phyloP scores from a whole-genome alignment of 2,329 filamentous ascomycete species.

The Fusarium sp. region DNA sequence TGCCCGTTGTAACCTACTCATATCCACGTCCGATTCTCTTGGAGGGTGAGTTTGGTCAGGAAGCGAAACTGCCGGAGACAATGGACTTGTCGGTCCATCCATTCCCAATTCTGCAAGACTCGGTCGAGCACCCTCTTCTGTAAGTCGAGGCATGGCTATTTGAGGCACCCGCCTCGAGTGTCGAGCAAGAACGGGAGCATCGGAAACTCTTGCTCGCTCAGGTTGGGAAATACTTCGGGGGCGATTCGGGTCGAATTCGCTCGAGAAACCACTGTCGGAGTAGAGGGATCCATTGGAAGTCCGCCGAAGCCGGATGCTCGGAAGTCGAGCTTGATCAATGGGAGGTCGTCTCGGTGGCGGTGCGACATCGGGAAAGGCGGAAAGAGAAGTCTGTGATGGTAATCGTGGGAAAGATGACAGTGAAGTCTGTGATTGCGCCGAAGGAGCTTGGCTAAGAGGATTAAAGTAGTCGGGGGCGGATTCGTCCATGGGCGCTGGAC shows the following conservation, averaged over 20 bases:
- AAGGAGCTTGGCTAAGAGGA: conserved; percentile 32
- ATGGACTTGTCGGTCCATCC: conserved; percentile 15
- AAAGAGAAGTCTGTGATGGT: conserved; percentile 25
- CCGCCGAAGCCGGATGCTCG: conserved; percentile 42
- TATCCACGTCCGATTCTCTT: neutral
- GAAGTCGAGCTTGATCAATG: conserved; percentile 31
- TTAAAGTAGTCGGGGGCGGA: conserved; percentile 40
- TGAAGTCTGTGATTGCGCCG: conserved; percentile 37
- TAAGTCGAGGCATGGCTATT: conserved; percentile 51
- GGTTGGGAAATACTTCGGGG: conserved; percentile 52
- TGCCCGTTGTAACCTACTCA: conserved; percentile 23
- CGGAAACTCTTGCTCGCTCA: conserved; percentile 35
- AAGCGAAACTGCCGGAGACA: conserved; percentile 43
- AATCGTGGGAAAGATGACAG: conserved; percentile 20
- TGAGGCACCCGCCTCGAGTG: conserved; percentile 48
- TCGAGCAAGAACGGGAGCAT: conserved; percentile 36
- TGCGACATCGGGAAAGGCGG: conserved; percentile 23
- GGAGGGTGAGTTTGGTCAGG: conserved; percentile 29
- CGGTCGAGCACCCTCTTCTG: conserved; percentile 51
- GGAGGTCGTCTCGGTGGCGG: conserved; percentile 26
- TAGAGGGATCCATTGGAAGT: conserved; percentile 37
- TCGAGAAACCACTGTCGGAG: conserved; percentile 20
- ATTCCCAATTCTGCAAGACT: conserved; percentile 49
- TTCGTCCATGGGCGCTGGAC: conserved; percentile 35
- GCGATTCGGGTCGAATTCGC: conserved; percentile 33